Conservation (phyloP, 2,329 filamentous ascomycete species). For the Calonectria crousiana region DNA sequence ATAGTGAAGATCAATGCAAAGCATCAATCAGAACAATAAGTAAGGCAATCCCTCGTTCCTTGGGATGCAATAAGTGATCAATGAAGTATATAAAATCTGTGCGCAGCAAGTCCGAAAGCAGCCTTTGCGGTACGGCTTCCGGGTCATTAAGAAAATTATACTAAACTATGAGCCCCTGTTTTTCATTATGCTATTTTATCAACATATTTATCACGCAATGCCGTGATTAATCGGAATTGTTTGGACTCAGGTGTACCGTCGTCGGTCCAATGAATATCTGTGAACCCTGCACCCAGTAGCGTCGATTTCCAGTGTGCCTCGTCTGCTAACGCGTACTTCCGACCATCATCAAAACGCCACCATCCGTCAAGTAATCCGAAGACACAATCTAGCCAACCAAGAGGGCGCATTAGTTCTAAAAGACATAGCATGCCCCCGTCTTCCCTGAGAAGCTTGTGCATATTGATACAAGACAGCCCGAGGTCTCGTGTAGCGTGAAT, state of each 20-base stretch:
- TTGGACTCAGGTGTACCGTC: not conserved
- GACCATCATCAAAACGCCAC: constrained; percentile 8
- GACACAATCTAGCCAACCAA: constrained; percentile 3
- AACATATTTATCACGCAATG: not conserved
- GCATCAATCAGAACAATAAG: no score
- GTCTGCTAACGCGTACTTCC: not conserved
- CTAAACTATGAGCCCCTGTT: no score
- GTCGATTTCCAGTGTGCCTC: not conserved
- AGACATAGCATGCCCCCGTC: not conserved
- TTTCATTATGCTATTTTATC: no score
- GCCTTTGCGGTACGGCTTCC: no score
- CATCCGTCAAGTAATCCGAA: constrained; percentile 16
- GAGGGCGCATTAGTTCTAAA: constrained; percentile 1
- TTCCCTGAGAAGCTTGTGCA: constrained; percentile 37
- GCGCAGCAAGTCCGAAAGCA: no score
- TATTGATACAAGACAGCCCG: constrained; percentile 35
- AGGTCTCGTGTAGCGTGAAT: constrained; percentile 51
- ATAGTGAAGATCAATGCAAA: no score
- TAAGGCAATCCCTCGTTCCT: no score
- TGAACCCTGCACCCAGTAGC: not conserved
- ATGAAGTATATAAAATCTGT: no score
- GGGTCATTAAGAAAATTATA: no score
- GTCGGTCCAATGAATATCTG: not conserved
- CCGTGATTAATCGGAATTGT: not conserved
- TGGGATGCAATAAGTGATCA: no score